Percentiles rank a stretch among this genome's conserved stretches.
phyloP scores from a whole-genome alignment of 345 rosid genomes.

The Hibiscus trionum region DNA sequence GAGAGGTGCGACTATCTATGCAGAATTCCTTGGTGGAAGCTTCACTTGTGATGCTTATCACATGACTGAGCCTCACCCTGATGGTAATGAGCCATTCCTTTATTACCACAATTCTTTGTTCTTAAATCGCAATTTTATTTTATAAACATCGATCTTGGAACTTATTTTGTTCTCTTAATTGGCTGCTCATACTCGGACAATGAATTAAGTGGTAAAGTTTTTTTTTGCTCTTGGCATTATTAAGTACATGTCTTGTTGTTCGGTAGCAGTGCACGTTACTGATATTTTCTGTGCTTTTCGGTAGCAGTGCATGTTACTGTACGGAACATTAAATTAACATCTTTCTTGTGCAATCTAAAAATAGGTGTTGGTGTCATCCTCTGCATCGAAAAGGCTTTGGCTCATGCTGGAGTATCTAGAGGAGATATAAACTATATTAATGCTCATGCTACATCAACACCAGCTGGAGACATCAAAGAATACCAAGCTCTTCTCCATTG shows the following conservation, averaged over 20 bases:
- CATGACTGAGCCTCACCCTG: slow-evolving; percentile 93
- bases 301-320: not conserved
- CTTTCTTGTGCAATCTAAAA: slow-evolving; percentile 6
- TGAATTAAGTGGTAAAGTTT: not conserved
- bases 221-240: not conserved
- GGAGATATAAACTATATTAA: slow-evolving; percentile 78
- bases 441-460: slow-evolving; percentile 96
- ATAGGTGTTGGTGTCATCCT: slow-evolving; percentile 74
- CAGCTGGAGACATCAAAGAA: slow-evolving; percentile 86
- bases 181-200: not conserved
- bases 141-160: no score
- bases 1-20: slow-evolving; percentile 85
- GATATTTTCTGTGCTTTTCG: not conserved
- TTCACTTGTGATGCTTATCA: slow-evolving; percentile 94
- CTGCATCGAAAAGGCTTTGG: slow-evolving; percentile 83
- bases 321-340: slow-evolving; percentile 8
- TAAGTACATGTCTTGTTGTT: not conserved
- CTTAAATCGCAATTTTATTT: not conserved
- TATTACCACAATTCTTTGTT: not conserved
- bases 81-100: slow-evolving; percentile 40
- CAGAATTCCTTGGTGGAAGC: slow-evolving; percentile 94
- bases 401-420: slow-evolving; percentile 57
- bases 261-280: no score
- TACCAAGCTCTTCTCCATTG: slow-evolving; percentile 65
- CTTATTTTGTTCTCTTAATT: not conserved